Evolutionary conservation across 2,329 filamentous ascomycete species (phyloP), one percentile per base, ranked within the genome.

Genomic region (Cladophialophora immunda): DNA sequence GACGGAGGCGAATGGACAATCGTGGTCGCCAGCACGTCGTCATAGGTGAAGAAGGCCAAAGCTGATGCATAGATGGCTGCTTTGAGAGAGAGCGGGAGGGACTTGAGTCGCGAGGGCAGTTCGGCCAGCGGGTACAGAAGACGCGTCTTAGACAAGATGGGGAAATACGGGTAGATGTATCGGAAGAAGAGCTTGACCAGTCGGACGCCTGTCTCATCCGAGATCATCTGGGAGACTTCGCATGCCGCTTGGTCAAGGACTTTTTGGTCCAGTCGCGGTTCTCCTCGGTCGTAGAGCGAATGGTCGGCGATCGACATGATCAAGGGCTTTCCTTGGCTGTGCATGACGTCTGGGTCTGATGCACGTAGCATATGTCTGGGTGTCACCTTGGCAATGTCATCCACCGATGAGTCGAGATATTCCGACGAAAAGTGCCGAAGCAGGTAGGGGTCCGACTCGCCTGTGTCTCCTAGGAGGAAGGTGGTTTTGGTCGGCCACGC

Each of bases 21-120:
- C 15, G 57, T 54, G 52, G 47, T 54, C 13, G 17, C 27, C 3
- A 65, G 47, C 17, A 45, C 63, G 15, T 76, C 72, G 34, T 78
- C 76, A 41, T 76, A 75, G 3, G 69, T 71, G 34, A 73, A 73
- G 57, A 78, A 78, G 1, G 76, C 74, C 7, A 78, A 68, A 2
- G 77, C 74, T 1, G 76, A 73, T 11, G 75, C 76, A 62, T 77
- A 78, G 8, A 78, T 70, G 1, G 76, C 77, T 1, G 76, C 76
- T 0, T 78, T 66, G 13, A 78, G 70, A 52, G 63, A 50, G 3
- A 65, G 63, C 3, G 38, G 25, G 6, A 60, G 41, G 17, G 30
- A 19, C 38, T 65, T 41, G 41, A 61, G n/a, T 25, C 58, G 58
- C 1, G 62, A 34, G 8, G 62, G 62, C 13, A 58, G 30, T 38